Evolutionary conservation across 306 rosid genomes (phyloP).

Genomic region (Macrotyloma uniflorum): DNA sequence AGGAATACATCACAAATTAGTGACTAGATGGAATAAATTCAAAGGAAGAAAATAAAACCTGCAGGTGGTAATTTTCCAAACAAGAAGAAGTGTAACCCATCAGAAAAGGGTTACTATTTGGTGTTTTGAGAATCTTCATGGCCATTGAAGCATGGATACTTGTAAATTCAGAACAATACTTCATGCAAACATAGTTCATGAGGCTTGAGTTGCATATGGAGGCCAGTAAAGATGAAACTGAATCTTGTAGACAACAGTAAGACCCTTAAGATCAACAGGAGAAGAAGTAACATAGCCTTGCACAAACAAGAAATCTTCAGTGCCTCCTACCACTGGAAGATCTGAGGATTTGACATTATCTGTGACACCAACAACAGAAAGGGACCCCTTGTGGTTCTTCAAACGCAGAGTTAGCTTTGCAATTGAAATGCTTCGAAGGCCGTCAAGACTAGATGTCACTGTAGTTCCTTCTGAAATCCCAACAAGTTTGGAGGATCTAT

Average conservation of each 20-base stretch:
- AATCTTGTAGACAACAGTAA: constrained; percentile 65
- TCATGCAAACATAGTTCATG: neutral
- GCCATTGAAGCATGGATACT: neutral
- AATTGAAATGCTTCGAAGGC: constrained; percentile 65
- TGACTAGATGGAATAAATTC: neutral
- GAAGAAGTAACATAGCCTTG: constrained; percentile 76
- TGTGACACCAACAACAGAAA: constrained; percentile 65
- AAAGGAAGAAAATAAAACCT: neutral
- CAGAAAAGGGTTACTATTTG: no score
- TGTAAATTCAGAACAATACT: neutral
- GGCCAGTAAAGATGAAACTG: constrained; percentile 88
- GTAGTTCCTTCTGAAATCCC: constrained; percentile 75
- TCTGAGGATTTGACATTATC: constrained; percentile 54
- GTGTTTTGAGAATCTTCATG: neutral
- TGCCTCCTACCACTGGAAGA: constrained; percentile 82
- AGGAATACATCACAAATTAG: neutral
- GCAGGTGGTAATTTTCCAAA: neutral
- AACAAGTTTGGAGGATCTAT: constrained; percentile 52
- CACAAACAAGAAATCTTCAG: constrained; percentile 74
- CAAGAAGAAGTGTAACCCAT: neutral
- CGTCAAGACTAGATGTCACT: constrained; percentile 67
- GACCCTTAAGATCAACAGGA: constrained; percentile 58
- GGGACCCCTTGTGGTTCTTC: constrained; percentile 60
- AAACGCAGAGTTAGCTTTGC: constrained; percentile 65
- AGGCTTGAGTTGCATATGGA: constrained; percentile 49